Evolutionary conservation across 805 yeast species (phyloP), one percentile per base, ranked within the genome.

Genomic region (Komagataella kurtzmanii): DNA sequence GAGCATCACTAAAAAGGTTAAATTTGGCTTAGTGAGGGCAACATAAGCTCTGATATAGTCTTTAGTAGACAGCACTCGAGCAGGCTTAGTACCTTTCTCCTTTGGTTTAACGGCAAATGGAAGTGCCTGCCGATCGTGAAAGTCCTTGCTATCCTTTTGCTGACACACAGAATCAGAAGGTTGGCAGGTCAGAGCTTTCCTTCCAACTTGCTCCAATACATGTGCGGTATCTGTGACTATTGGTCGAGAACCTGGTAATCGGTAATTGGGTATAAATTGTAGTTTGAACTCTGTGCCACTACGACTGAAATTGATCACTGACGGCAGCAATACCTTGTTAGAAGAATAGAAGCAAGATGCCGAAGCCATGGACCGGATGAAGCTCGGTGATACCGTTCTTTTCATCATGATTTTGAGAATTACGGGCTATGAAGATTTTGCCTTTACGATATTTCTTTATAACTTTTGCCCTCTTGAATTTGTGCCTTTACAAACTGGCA

Each of bases 1-100:
- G 18, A 93, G 71, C 65, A 91, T 95, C 12, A 93, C 96, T 45
- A 93, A 69, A 6, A 89, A 79, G 0, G 97, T 87, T 51, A 93
- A 74, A 52, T 88, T 76, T 14, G 99, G 99, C 65, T 93, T 93
- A 3, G 96, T 79, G n/a, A 93, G 74, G 54, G 87, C 87, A 7
- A 88, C 51, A 61, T 88, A 89, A 0, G 89, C 85, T 21, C 74
- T 73, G 0, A 75, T 61, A n/a, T 72, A 47, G 50, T 73, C 68
- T 56, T 67, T 73, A 44, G 71, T 59, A 3, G 65, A 52, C 24
- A 58, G 52, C 43, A 54, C 55, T n/a, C 49, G 50, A 2, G 46
- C 50, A 7, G 46, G 47, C 40, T 14, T 30, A 10, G 40, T 2
- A 30, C n/a, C 40, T 1, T 53, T 54, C 46, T 59, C 57, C 54